Conservation (phyloP, 441 rosid species). For the Sinapis alba region DNA sequence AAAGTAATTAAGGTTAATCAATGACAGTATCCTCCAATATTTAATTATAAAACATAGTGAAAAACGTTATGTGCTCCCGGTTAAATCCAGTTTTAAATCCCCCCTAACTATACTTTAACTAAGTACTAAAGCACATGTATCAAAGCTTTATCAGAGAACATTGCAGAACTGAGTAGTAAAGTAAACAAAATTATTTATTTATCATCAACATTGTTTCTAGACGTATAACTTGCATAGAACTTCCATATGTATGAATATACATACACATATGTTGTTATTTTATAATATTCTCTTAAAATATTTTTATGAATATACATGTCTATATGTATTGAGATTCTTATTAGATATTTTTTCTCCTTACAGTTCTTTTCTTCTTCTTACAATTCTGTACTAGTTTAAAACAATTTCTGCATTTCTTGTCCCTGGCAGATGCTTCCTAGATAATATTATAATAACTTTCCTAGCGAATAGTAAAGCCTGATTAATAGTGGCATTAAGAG, state of each 20-base stretch:
- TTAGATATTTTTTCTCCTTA: too few relatives aligned
- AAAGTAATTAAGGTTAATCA: too few relatives aligned
- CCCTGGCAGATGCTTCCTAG: slow-evolving; percentile 1
- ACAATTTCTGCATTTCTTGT: neutral
- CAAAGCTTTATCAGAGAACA: neutral
- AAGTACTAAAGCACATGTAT: neutral
- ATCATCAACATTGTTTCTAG: too few relatives aligned
- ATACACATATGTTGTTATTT: neutral
- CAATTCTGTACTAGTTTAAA: neutral
- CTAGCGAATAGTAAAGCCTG: slow-evolving; percentile 8
- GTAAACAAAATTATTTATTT: too few relatives aligned
- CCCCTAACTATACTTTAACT: neutral
- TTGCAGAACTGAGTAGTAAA: neutral
- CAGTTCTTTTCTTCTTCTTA: neutral
- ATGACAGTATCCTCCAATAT: too few relatives aligned
- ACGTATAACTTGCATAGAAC: neutral
- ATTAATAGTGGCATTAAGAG: slow-evolving; percentile 1
- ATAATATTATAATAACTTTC: slow-evolving; percentile 12
- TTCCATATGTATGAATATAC: neutral
- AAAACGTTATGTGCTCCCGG: too few relatives aligned
- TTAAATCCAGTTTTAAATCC: too few relatives aligned
- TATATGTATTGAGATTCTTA: too few relatives aligned
- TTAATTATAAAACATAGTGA: too few relatives aligned
- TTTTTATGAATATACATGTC: too few relatives aligned
- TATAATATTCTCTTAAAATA: too few relatives aligned